phyloP scores from a whole-genome alignment of 495 filamentous ascomycete genomes.

The Saxispiralis lemnorum region DNA sequence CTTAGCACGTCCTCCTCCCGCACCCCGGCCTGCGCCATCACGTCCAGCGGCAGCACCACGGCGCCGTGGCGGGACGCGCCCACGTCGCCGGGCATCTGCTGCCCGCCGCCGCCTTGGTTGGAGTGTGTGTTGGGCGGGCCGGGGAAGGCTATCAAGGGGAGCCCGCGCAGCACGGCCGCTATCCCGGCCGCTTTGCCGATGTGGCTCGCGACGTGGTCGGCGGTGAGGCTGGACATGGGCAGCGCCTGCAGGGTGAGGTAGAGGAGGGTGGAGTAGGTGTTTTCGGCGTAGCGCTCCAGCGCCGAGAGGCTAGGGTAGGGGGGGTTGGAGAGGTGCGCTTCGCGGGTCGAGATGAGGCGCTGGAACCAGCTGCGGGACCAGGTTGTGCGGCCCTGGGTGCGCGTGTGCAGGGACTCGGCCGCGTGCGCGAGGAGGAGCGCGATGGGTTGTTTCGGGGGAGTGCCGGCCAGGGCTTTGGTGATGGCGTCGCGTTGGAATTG shows the following conservation, averaged over 20 bases:
- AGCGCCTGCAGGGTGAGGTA: slow-evolving; percentile 70
- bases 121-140: slow-evolving; percentile 39
- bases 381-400: slow-evolving; percentile 34
- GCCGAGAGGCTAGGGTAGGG: slow-evolving; percentile 57
- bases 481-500: slow-evolving; percentile 88
- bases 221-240: slow-evolving; percentile 58
- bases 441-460: slow-evolving; percentile 75
- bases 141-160: slow-evolving; percentile 71
- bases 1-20: slow-evolving; percentile 79
- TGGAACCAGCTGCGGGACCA: slow-evolving; percentile 69
- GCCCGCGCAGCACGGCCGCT: slow-evolving; percentile 58
- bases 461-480: slow-evolving; percentile 49
- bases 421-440: slow-evolving; percentile 64
- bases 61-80: slow-evolving; percentile 38
- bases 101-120: slow-evolving; percentile 26
- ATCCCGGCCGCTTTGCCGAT: slow-evolving; percentile 89
- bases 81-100: slow-evolving; percentile 21
- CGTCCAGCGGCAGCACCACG: slow-evolving; percentile 66
- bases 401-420: slow-evolving; percentile 39
- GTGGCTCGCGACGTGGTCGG: slow-evolving; percentile 84
- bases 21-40: slow-evolving; percentile 66
- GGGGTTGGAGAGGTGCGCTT: slow-evolving; percentile 66
- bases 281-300: slow-evolving; percentile 77
- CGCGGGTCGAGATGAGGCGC: slow-evolving; percentile 59
- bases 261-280: slow-evolving; percentile 82